These are phyloP conservation scores for Starmerella asiatica DNA, from an alignment of 805 yeast species.

Conservation along the genomic window DNA sequence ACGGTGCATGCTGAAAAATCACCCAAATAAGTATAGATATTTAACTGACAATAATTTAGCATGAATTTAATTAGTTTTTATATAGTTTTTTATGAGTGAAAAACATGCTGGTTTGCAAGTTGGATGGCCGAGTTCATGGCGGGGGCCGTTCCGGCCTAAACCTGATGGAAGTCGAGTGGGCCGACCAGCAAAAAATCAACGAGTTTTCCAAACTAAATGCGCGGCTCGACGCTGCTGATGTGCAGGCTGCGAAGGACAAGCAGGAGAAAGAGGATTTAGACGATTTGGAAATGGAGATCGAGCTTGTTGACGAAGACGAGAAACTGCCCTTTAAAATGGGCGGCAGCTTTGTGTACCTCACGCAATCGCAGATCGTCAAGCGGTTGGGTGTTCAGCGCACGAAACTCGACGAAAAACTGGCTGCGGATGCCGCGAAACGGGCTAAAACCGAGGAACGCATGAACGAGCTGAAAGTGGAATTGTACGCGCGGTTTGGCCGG, in stretches of 20 bases:
- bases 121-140: neutral
- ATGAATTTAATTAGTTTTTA: neutral
- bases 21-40: no score
- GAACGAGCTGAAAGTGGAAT: constrained; percentile 47
- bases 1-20: no score
- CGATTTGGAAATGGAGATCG: constrained; percentile 74
- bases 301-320: constrained; percentile 55
- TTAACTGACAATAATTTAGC: no score
- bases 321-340: constrained; percentile 55
- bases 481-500: constrained; percentile 81
- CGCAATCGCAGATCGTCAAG: constrained; percentile 51
- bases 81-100: neutral
- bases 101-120: neutral
- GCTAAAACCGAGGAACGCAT: constrained; percentile 43
- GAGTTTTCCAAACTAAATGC: constrained; percentile 71
- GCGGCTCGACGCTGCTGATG: constrained; percentile 47
- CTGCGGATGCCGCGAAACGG: constrained; percentile 34
- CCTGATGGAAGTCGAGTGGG: constrained; percentile 56
- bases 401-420: constrained; percentile 38
- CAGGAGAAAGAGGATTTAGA: constrained; percentile 79
- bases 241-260: constrained; percentile 35
- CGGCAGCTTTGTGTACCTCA: constrained; percentile 57
- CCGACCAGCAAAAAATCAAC: constrained; percentile 81
- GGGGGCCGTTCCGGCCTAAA: no score
- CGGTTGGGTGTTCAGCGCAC: constrained; percentile 53